A percentile compares a stretch with the other conserved stretches of the same genome.
These are phyloP conservation scores for Candida xiaguanensis DNA, from an alignment of 805 yeast genomes.

Conservation along the genomic window DNA sequence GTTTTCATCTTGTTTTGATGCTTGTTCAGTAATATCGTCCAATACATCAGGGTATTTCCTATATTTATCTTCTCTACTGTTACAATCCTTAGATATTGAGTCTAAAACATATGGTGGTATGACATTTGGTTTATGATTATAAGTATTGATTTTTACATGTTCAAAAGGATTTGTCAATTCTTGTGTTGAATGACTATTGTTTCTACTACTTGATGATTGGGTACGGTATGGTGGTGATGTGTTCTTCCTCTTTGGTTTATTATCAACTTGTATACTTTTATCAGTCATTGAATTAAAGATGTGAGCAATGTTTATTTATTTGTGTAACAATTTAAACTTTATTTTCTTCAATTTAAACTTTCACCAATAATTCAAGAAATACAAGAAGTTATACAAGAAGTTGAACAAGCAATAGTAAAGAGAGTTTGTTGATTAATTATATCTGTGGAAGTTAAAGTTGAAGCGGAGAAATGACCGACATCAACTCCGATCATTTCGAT, in stretches of 20 bases:
- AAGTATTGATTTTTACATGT: constrained; percentile 24
- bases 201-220: neutral
- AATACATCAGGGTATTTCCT: constrained; percentile 14
- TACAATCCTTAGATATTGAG: constrained; percentile 41
- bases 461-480: too few relatives aligned
- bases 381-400: too few relatives aligned
- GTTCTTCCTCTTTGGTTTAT: neutral
- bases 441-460: too few relatives aligned
- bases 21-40: constrained; percentile 17
- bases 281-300: neutral
- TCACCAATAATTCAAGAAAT: too few relatives aligned
- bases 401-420: too few relatives aligned
- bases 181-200: neutral
- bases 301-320: neutral
- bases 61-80: constrained; percentile 29
- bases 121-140: constrained; percentile 32
- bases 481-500: too few relatives aligned
- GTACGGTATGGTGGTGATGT: neutral
- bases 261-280: neutral
- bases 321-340: neutral
- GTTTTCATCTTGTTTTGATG: constrained; percentile 20
- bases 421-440: too few relatives aligned
- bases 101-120: constrained; percentile 67
- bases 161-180: constrained; percentile 21
- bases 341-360: neutral